Evolutionary conservation across 345 rosid genomes (phyloP), one percentile per base, ranked within the genome.

Genomic region (Gossypium longicalyx): DNA sequence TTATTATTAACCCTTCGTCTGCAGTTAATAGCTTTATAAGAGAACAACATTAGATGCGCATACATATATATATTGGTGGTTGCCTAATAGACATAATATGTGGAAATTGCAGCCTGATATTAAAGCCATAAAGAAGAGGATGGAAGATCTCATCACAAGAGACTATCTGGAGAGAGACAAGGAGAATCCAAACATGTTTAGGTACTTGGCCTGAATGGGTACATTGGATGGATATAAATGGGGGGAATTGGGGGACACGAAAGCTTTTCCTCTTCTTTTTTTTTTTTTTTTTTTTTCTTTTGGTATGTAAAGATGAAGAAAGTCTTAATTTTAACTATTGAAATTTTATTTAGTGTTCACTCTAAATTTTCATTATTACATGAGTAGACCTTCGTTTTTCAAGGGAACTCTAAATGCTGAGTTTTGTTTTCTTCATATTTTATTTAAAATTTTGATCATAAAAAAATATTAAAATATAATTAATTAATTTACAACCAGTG

Each of bases 81-180:
- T 64, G 48, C 48, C 65, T 60, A 12, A 23, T 15, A 1, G n/a
- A 60, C 43, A 45, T 9, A 45, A 11, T 2, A 45, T 45, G 41
- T 69, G 73, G 57, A 49, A 57, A 58, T 13, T 76, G 86, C 95
- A 96, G 98, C 98, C 99, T 67, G 98, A 96, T 82, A 87, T 90
- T 8, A 96, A 90, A 83, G 97, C 93, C 13, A 96, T 96, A 49
- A 96, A 96, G 89, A 96, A 93, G 80, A 81, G 98, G 70, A 93
- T 93, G 73, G 99, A 96, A 84, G 97, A 93, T 81, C 81, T 96
- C 47, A 96, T 93, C 53, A 85, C 95, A 0, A 83, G 95, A 44
- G 98, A 96, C 69, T 96, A 93, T 70, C 78, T 96, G 84, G 99
- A 93, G 80, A 91, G 98, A 77, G 97, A 93, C 75, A 87, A 88